Conservation (phyloP, 257 asterid species). For the Salvia hispanica region DNA sequence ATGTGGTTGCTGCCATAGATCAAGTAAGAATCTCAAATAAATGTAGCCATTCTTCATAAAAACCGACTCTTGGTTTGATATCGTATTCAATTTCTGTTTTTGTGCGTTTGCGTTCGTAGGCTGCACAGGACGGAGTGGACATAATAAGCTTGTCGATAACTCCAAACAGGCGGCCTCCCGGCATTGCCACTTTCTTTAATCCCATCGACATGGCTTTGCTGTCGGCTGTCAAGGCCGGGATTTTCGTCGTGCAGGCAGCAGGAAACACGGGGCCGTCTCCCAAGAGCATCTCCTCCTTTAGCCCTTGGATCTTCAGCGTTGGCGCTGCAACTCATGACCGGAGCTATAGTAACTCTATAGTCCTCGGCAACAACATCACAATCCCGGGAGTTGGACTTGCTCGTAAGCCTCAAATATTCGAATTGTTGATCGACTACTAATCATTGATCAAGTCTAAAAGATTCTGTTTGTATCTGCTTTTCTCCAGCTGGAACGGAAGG, state of each 20-base stretch:
- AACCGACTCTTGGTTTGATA: not conserved
- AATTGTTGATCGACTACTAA: not conserved
- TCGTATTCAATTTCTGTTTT: not conserved
- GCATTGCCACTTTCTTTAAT: constrained; percentile 93
- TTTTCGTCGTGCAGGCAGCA: constrained; percentile 95
- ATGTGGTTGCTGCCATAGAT: constrained; percentile 98
- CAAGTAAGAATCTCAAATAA: constrained; percentile 29
- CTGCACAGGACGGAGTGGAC: constrained; percentile 96
- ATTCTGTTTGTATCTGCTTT: constrained; percentile 26
- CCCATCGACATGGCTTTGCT: constrained; percentile 98
- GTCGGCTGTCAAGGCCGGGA: constrained; percentile 81
- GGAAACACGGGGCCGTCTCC: constrained; percentile 99
- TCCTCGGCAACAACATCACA: constrained; percentile 84
- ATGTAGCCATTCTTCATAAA: too few species aligned
- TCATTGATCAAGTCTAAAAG: not conserved
- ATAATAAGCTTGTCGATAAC: constrained; percentile 93
- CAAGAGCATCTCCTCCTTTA: constrained; percentile 81
- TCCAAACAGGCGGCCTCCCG: constrained; percentile 98
- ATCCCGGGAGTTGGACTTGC: constrained; percentile 96
- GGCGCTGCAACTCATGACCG: constrained; percentile 97
- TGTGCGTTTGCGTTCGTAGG: constrained; percentile 48
- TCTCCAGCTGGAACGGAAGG: constrained; percentile 77
- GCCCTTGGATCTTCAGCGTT: constrained; percentile 97
- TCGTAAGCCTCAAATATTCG: constrained; percentile 55
- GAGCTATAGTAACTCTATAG: constrained; percentile 73